A percentile compares a stretch with the other conserved stretches of the same genome.
phyloP scores from a whole-genome alignment of 129 eudicot genomes.

The Lactuca sativa region DNA sequence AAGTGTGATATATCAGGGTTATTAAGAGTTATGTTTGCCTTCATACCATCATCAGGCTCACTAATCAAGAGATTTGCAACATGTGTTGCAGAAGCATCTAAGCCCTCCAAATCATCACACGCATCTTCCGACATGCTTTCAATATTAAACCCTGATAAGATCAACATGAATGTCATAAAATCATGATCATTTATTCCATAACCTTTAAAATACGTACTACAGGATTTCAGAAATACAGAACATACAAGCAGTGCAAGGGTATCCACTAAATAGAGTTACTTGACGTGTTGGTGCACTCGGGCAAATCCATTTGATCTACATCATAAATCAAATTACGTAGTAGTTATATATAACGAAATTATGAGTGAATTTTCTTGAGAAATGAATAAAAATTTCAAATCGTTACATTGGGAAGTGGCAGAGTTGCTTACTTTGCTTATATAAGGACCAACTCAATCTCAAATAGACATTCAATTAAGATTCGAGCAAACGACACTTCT shows the following conservation, averaged over 20 bases:
- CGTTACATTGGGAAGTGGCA: constrained; percentile 74
- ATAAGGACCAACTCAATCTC: constrained; percentile 24
- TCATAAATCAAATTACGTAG: constrained; percentile 1
- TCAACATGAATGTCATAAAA: constrained; percentile 1
- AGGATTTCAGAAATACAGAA: constrained; percentile 5
- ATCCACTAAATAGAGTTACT: constrained; percentile 65
- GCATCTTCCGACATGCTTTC: constrained; percentile 47
- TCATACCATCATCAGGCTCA: constrained; percentile 51
- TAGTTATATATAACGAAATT: neutral
- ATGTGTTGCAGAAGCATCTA: constrained; percentile 57
- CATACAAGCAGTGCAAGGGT: constrained; percentile 78
- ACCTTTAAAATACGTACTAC: neutral
- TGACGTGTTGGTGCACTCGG: constrained; percentile 90
- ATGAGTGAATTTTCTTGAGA: constrained; percentile 16
- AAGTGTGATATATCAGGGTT: neutral
- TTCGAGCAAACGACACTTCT: constrained; percentile 23
- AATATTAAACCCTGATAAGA: constrained; percentile 48
- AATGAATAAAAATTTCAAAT: constrained; percentile 10
- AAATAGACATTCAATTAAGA: constrained; percentile 30
- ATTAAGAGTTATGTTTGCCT: neutral
- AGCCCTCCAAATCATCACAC: constrained; percentile 45
- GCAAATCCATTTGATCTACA: constrained; percentile 72
- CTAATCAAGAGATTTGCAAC: constrained; percentile 47
- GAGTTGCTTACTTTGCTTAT: constrained; percentile 11
- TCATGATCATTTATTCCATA: neutral